phyloP scores from a whole-genome alignment of 192 early-diverging fungal species.

The Entomortierella chlamydospora region DNA sequence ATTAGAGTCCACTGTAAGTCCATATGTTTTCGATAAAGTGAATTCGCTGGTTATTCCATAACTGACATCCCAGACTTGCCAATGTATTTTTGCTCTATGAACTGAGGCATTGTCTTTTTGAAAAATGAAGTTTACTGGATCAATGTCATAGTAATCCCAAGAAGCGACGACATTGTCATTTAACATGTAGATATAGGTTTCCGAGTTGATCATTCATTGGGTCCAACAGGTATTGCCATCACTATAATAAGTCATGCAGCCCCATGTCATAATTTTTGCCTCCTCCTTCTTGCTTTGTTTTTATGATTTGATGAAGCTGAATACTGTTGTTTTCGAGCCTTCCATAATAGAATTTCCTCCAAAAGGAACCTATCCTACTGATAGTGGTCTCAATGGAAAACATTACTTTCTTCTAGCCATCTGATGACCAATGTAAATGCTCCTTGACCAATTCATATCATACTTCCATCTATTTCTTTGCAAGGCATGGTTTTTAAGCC shows the following conservation, averaged over 20 bases:
- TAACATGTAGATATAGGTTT: background rate
- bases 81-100: conserved; percentile 10
- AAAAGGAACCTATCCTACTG: no score
- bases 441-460: no score
- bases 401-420: no score
- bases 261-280: background rate
- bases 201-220: background rate
- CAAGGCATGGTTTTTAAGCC: no score
- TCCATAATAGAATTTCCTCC: no score
- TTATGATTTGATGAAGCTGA: no score
- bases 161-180: conserved; percentile 7
- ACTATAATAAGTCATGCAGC: background rate
- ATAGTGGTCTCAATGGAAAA: no score
- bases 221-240: background rate
- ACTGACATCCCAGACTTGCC: background rate
- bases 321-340: no score
- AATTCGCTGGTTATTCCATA: conserved; percentile 7
- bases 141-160: background rate
- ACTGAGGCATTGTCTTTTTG: conserved; percentile 17
- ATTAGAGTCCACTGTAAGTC: no score
- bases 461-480: no score
- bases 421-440: no score
- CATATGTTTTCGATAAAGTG: conserved; percentile 6
- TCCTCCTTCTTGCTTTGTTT: no score
- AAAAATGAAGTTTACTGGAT: conserved; percentile 13